Evolutionary conservation across 2,329 filamentous ascomycete genomes (phyloP).

Genomic region (Gaeumannomyces sp.): DNA sequence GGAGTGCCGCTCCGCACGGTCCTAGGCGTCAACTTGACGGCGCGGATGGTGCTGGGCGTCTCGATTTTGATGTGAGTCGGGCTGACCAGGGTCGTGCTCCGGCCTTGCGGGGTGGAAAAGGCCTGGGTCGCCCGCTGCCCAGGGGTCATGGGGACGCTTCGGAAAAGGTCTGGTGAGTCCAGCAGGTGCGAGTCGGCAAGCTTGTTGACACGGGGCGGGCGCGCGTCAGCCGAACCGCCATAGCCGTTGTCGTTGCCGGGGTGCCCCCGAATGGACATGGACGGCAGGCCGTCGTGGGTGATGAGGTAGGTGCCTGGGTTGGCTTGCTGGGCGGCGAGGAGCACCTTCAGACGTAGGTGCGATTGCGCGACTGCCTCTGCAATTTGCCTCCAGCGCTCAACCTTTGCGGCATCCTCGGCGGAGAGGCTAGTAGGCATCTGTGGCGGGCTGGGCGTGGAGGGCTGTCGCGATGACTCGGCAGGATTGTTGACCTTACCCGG

Average conservation of each 20-base stretch:
- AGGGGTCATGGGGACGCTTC: background rate
- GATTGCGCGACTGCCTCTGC: background rate
- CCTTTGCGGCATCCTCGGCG: too few species aligned
- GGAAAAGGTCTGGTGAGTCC: too few species aligned
- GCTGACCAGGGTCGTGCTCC: background rate
- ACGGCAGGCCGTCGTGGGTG: background rate
- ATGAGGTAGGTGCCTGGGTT: background rate
- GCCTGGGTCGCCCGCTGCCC: too few species aligned
- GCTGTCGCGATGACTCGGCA: background rate
- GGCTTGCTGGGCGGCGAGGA: background rate
- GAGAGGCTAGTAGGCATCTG: background rate
- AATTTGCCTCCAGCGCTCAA: background rate
- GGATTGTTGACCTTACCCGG: too few species aligned
- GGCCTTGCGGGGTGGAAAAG: too few species aligned
- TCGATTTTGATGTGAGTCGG: background rate
- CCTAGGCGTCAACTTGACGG: background rate
- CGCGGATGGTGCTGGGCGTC: background rate
- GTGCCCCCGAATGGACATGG: too few species aligned
- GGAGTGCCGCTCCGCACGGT: too few species aligned
- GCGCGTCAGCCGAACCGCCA: too few species aligned
- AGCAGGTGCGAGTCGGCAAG: too few species aligned
- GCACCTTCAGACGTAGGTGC: background rate
- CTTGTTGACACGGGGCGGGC: too few species aligned
- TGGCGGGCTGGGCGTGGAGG: too few species aligned
- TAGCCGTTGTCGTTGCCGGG: background rate